A percentile compares a stretch with the other conserved stretches of the same genome.
phyloP scores from a whole-genome alignment of 768 basidiomycete species.

The Macrolepiota albuminosa region DNA sequence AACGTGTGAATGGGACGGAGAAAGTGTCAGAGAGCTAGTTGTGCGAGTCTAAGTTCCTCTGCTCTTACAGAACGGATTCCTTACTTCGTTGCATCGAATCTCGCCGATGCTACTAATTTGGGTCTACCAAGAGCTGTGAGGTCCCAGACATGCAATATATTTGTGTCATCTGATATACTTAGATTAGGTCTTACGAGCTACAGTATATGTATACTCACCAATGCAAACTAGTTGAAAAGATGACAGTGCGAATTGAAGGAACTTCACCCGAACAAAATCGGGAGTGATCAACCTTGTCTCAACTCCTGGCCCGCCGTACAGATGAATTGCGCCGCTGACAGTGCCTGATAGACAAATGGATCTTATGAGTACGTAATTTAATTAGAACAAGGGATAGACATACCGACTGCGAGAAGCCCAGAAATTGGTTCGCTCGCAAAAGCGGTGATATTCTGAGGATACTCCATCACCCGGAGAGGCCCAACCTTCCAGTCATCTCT shows the following conservation, averaged over 20 bases:
- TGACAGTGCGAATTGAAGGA: conserved; percentile 57
- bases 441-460: conserved; percentile 45
- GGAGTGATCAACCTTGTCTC: conserved; percentile 43
- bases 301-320: conserved; percentile 70
- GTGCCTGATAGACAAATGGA: conserved; percentile 45
- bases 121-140: conserved; percentile 48
- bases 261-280: conserved; percentile 44
- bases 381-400: conserved; percentile 7
- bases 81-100: conserved; percentile 46
- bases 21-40: conserved; percentile 52
- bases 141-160: conserved; percentile 59
- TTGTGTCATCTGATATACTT: conserved; percentile 39
- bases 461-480: conserved; percentile 42
- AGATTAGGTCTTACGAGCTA: not conserved
- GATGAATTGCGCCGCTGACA: conserved; percentile 50
- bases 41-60: not conserved
- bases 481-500: conserved; percentile 53
- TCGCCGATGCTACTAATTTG: conserved; percentile 43
- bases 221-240: conserved; percentile 54
- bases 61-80: conserved; percentile 10
- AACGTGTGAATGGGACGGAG: conserved; percentile 73
- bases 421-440: conserved; percentile 57
- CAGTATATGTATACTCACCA: conserved; percentile 35
- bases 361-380: not conserved
- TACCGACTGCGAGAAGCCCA: conserved; percentile 60